These are phyloP conservation scores for Penicillium sp. DNA, from an alignment of 2,329 filamentous ascomycete genomes.

Conservation along the genomic window DNA sequence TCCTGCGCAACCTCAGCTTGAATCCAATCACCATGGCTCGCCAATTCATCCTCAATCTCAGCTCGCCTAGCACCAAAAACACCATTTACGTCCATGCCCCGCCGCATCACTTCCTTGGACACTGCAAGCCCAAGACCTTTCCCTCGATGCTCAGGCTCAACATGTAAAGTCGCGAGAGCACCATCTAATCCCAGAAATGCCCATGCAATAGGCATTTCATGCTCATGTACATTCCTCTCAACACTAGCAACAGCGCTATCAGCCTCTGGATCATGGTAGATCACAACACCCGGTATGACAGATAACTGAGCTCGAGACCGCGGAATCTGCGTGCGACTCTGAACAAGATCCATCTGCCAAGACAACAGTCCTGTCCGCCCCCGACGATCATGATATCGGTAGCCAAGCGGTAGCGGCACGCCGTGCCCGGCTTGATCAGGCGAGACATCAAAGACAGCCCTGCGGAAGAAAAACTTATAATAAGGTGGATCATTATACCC, in stretches of 20 bases:
- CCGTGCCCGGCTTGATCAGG: background rate
- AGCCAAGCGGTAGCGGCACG: constrained; percentile 26
- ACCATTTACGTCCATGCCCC: constrained; percentile 21
- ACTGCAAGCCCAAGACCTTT: constrained; percentile 32
- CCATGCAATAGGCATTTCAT: constrained; percentile 37
- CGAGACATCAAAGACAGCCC: constrained; percentile 9
- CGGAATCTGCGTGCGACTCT: constrained; percentile 37
- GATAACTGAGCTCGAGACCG: constrained; percentile 32
- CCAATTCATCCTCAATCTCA: constrained; percentile 6
- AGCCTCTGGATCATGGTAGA: constrained; percentile 28
- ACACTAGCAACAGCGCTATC: background rate
- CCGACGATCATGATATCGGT: constrained; percentile 26
- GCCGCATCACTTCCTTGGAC: constrained; percentile 30
- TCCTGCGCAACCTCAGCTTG: constrained; percentile 36
- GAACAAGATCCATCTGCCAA: constrained; percentile 34
- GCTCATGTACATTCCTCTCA: background rate
- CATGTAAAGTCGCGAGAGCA: constrained; percentile 36
- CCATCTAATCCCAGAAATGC: constrained; percentile 38
- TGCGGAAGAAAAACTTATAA: constrained; percentile 35
- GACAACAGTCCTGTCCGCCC: constrained; percentile 26
- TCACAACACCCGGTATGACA: constrained; percentile 30
- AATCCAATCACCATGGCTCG: constrained; percentile 24
- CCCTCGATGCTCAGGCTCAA: constrained; percentile 40
- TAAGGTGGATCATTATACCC: constrained; percentile 30
- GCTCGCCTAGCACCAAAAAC: constrained; percentile 15